Evolutionary conservation across 306 rosid species (phyloP).

Genomic region (Rosa rugosa): DNA sequence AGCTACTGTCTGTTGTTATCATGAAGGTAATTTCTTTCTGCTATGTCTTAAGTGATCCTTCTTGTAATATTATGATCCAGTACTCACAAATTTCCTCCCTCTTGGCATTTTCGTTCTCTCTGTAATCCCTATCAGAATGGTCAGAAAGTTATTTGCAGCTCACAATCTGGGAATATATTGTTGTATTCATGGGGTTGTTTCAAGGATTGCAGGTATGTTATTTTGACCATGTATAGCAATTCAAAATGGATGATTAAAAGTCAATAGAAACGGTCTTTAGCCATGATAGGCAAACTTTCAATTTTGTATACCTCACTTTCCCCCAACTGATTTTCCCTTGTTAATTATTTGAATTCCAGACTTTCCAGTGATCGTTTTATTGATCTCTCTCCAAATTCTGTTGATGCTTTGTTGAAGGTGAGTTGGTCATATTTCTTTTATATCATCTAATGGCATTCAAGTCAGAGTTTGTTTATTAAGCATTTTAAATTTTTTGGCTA

Average conservation of each 20-base stretch:
- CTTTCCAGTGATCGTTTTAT: slow-evolving; percentile 85
- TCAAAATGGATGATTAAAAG: not conserved
- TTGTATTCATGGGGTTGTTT: slow-evolving; percentile 90
- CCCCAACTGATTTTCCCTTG: slow-evolving; percentile 8
- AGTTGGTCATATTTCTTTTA: slow-evolving; percentile 22
- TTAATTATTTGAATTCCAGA: slow-evolving; percentile 32
- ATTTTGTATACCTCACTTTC: slow-evolving; percentile 6
- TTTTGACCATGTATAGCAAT: slow-evolving; percentile 10
- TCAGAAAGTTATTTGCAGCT: slow-evolving; percentile 80
- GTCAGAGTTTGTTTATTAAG: slow-evolving; percentile 7
- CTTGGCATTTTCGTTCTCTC: not conserved
- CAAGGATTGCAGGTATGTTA: slow-evolving; percentile 80
- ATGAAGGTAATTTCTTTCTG: slow-evolving; percentile 65
- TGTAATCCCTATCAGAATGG: slow-evolving; percentile 57
- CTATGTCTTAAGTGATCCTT: slow-evolving; percentile 5
- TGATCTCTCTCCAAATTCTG: slow-evolving; percentile 70
- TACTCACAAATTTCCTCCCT: not conserved
- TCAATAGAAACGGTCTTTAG: slow-evolving; percentile 5
- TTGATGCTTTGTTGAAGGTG: slow-evolving; percentile 85
- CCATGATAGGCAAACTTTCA: slow-evolving; percentile 8
- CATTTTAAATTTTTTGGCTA: slow-evolving; percentile 20
- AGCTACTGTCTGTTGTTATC: slow-evolving; percentile 78
- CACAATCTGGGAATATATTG: slow-evolving; percentile 69
- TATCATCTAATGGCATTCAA: slow-evolving; percentile 18
- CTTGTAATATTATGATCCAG: not conserved